These are phyloP conservation scores for Phialophora verrucosa DNA, from an alignment of 2,329 filamentous ascomycete species.

Conservation along the genomic window DNA sequence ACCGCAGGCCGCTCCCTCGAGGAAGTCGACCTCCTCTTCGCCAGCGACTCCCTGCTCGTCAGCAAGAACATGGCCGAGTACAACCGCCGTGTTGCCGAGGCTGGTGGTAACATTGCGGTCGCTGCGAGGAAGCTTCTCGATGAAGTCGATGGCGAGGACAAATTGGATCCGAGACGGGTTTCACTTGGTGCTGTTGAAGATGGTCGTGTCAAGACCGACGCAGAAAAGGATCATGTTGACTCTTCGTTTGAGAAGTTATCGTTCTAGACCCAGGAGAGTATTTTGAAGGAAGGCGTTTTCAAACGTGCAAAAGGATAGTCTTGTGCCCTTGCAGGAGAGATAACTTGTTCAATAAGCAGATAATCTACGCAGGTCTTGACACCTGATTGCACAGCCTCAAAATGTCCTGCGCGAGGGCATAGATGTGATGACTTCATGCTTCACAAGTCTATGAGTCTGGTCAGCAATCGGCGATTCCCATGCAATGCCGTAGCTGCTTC, in stretches of 20 bases:
- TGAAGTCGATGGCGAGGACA: constrained; percentile 41
- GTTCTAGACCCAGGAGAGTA: constrained; percentile 8
- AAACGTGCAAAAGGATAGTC: neutral
- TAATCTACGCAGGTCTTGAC: constrained; percentile 1
- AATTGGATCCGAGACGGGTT: constrained; percentile 33
- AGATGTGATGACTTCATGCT: neutral
- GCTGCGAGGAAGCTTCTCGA: constrained; percentile 43
- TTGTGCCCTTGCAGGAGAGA: neutral
- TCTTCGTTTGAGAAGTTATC: constrained; percentile 19
- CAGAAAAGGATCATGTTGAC: constrained; percentile 19
- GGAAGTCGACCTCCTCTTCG: constrained; percentile 53
- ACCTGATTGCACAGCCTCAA: constrained; percentile 1
- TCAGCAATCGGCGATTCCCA: too few relatives aligned
- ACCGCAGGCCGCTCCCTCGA: constrained; percentile 53
- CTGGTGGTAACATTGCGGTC: constrained; percentile 43
- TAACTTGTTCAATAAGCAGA: constrained; percentile 4
- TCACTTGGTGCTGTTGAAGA: constrained; percentile 21
- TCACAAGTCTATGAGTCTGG: too few relatives aligned
- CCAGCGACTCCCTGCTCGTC: constrained; percentile 44
- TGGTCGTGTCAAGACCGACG: constrained; percentile 17
- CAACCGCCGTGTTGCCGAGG: constrained; percentile 41
- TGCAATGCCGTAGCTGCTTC: too few relatives aligned
- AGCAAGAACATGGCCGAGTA: constrained; percentile 45
- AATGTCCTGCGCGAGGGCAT: constrained; percentile 6
- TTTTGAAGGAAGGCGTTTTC: neutral